Evolutionary conservation across 352 stramenopile genomes (phyloP), one percentile per base, ranked within the genome.

Genomic region (Peronospora belbahrii): DNA sequence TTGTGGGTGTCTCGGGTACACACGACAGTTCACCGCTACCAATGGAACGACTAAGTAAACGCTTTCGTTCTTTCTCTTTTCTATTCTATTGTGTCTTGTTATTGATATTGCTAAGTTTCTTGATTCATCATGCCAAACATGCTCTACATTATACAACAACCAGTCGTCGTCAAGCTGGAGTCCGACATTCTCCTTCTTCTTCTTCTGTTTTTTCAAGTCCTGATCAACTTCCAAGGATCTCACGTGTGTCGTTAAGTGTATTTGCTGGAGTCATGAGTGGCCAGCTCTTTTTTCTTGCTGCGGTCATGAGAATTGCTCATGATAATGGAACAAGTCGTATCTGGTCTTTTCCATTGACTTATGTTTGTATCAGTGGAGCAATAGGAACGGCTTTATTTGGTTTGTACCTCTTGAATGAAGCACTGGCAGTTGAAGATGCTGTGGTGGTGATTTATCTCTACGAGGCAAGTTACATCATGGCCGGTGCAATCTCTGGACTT

Each of bases 401-500:
- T 0, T 45, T 91, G 3, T 86, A 88, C 35, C 36, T 91, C 13
- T 61, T 91, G 10, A 91, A 88, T 22, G 71, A 80, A 18, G 76
- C 79, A 9, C 75, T 91, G 13, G 74, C 82, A n/a, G 74, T 88
- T 11, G 78, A 91, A 46, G 79, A 91, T 32, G 79, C 76, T 0
- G 73, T 91, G 1, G 75, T 88, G 50, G 76, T 91, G 5, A 88
- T 91, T 41, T 88, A 88, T 20, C 46, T 91, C 4, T 91, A 91
- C 56, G 76, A 91, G 40, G 75, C 76, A 14, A 88, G 73, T 48
- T 85, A 88, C 56, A 86, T 91, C 49, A 56, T 87, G 45, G 41
- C 68, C 5, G 79, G 79, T 6, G 79, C 79, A 1, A 67, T 91
- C 54, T 91, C 79, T 1, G 79, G 79, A 0, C 56, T 91, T 7